Percentiles rank a stretch among this genome's conserved stretches.
Evolutionary conservation across 257 asterid genomes (phyloP).

Genomic region (Marsdenia floribunda): DNA sequence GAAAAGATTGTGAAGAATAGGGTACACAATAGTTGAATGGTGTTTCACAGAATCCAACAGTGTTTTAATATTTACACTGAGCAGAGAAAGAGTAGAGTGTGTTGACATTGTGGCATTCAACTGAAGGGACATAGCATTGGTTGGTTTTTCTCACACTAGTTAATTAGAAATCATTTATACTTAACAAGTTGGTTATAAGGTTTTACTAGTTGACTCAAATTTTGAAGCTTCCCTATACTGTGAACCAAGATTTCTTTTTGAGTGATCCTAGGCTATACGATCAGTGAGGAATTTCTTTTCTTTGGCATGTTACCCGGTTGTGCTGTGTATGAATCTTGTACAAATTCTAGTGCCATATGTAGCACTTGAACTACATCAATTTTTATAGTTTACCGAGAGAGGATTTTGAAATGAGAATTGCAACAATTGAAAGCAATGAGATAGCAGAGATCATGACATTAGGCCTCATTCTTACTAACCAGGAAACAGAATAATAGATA

Average conservation of each 20-base stretch:
- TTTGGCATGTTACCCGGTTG: neutral
- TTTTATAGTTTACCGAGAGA: neutral
- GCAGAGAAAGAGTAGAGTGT: neutral
- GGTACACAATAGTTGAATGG: slow-evolving; percentile 26
- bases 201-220: neutral
- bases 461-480: too few relatives aligned
- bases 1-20: slow-evolving; percentile 68
- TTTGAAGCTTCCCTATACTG: neutral
- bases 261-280: neutral
- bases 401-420: neutral
- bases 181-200: neutral
- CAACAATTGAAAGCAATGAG: neutral
- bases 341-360: neutral
- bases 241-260: neutral
- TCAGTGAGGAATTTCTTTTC: neutral
- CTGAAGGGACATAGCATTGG: neutral
- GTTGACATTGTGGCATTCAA: neutral
- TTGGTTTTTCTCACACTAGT: neutral
- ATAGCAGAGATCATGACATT: neutral
- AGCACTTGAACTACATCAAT: neutral
- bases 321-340: slow-evolving; percentile 3
- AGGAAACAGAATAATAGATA: too few relatives aligned
- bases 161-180: neutral
- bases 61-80: neutral
- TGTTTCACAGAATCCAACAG: neutral